These are phyloP conservation scores for Allomyces macrogynus DNA, from an alignment of 192 early-diverging fungal genomes.

Conservation along the genomic window DNA sequence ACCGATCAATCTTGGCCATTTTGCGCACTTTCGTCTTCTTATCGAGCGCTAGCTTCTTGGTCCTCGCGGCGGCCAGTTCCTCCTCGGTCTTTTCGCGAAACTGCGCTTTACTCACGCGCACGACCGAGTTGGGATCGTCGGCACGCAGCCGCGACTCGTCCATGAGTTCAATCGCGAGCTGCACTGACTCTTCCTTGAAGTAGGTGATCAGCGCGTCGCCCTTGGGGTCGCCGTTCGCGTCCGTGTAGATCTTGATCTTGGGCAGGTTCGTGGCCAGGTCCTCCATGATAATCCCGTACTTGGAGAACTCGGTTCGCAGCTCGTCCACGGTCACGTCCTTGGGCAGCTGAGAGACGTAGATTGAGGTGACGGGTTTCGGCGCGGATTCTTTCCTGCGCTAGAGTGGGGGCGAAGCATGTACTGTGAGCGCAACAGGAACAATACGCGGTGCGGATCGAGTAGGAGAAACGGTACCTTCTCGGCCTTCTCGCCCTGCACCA, in stretches of 20 bases:
- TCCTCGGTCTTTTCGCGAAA: slow-evolving; percentile 4
- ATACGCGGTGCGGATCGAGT: no score
- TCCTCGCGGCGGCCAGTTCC: not conserved
- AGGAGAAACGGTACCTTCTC: no score
- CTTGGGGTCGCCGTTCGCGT: slow-evolving; percentile 44
- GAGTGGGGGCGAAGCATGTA: no score
- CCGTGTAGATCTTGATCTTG: slow-evolving; percentile 73
- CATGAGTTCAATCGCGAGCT: slow-evolving; percentile 60
- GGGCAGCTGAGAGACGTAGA: slow-evolving; percentile 76
- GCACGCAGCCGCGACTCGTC: slow-evolving; percentile 68
- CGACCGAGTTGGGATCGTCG: slow-evolving; percentile 30
- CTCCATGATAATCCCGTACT: slow-evolving; percentile 65
- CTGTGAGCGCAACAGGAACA: no score
- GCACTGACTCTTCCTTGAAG: slow-evolving; percentile 74
- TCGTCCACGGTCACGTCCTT: slow-evolving; percentile 59
- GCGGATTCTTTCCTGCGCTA: not conserved
- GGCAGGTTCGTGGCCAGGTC: slow-evolving; percentile 36
- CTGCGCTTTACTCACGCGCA: slow-evolving; percentile 41
- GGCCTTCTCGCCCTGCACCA: not conserved
- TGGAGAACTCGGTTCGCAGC: slow-evolving; percentile 45
- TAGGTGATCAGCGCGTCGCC: slow-evolving; percentile 87
- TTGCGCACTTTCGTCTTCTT: not conserved
- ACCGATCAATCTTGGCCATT: not conserved
- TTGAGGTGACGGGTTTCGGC: not conserved
- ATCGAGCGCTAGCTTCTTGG: not conserved